Evolutionary conservation across 495 filamentous ascomycete genomes (phyloP), one percentile per base, ranked within the genome.

Genomic region (Hypoxylon cercidicola): DNA sequence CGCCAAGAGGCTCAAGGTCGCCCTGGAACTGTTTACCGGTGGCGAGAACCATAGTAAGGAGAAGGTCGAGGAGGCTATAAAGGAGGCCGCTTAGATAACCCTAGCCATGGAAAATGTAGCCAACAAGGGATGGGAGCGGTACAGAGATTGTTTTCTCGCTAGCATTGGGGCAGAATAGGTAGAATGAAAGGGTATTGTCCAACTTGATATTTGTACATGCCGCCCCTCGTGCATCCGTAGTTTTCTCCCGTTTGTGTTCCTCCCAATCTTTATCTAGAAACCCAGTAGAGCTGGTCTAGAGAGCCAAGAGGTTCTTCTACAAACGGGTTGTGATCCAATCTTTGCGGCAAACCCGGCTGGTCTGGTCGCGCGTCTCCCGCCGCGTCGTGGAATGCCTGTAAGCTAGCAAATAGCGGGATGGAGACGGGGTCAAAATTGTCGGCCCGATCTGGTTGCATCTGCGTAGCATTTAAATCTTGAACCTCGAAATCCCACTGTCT

Each of bases 11-110:
- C 55, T 69, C 15, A 58, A 60, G 40, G 55, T 54, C 20, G 67
- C 68, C 11, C 25, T 71, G 53, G 55, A 69, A 20, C 44, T 68
- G 39, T 73, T 73, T 35, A 64, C 63, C 12, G 68, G 64, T 2
- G 70, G 70, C 39, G 69, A 71, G 55, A 55, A 59, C 37, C 49
- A 61, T 25, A 74, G 70, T 48, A 72, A 70, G 61, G 63, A 66
- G 54, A 60, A 51, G 57, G 56, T 72, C 34, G 72, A 71, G 56
- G 58, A 73, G 39, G 48, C 49, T 10, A 56, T 71, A 23, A 39
- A 45, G 32, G 52, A 45, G 32, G 52, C 16, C 39, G 49, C 49
- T 53, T 53, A 53, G 35, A 53, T 12, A 40, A 15, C 20, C 32
- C 49, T 53, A 7, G 34, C 19, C n/a, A 39, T 20, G 21, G 21